Evolutionary conservation across 2,329 filamentous ascomycete species (phyloP), one percentile per base, ranked within the genome.

Genomic region (Hypoxylon sp.): DNA sequence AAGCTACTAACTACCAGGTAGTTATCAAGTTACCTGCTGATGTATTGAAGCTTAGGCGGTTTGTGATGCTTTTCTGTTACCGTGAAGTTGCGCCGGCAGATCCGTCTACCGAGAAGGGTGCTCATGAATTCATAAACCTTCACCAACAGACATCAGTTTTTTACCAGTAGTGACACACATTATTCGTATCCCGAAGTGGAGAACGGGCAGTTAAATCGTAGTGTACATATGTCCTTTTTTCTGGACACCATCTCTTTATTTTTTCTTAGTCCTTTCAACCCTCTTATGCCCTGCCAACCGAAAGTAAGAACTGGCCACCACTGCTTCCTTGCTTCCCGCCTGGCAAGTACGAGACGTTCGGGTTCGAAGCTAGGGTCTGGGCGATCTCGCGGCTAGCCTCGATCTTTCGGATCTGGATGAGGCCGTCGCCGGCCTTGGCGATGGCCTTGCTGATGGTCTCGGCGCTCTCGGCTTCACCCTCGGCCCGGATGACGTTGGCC

Each of bases 361-460:
- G 94, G 83, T 99, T 99, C 66, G 85, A 84, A 19, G 95, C 89
- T 77, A 99, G 83, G 73, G 94, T 95, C 82, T 94, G 89, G 8
- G 96, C 96, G 82, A 99, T 98, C 77, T 99, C 97, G 81, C 91
- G 93, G 79, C 93, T 94, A 13, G 96, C 97, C 86, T 99, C 96
- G 77, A 99, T 98, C 85, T 95, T 92, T 86, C 96, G 87, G 81
- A 99, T 98, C 88, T 96, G 90, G 73, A 99, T 92, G 76, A 99
- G 86, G 47, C 96, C 96, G 81, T 97, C 95, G 73, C 96, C 96
- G 65, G 89, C 88, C 89, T 97, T 98, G 74, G 93, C 91, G 74
- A 99, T 94, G 19, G 95, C 95, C 85, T 91, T 96, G 83, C 89
- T 92, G 80, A 99, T 98, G 72, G 94, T 97, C 61, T 99, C 96